A percentile compares a stretch with the other conserved stretches of the same genome.
Evolutionary conservation across 2,329 filamentous ascomycete genomes (phyloP).

Genomic region (Verticillium klebahnii): DNA sequence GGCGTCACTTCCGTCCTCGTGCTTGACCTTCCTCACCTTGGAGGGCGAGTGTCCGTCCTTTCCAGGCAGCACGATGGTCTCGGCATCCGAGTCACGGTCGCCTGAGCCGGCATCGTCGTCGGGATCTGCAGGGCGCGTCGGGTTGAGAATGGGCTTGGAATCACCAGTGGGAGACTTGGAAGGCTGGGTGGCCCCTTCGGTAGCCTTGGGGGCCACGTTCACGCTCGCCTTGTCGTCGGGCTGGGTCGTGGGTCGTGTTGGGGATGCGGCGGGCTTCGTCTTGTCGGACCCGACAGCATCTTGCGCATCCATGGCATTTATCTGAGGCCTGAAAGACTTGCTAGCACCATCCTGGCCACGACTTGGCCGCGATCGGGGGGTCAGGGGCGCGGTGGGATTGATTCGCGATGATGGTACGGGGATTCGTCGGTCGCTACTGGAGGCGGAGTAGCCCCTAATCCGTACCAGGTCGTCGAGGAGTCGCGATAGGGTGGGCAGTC

Average conservation of each 20-base stretch:
- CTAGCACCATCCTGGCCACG: slow-evolving; percentile 56
- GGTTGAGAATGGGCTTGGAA: slow-evolving; percentile 11
- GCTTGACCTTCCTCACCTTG: slow-evolving; percentile 59
- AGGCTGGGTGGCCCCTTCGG: slow-evolving; percentile 9
- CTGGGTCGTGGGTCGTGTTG: slow-evolving; percentile 21
- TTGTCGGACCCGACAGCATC: slow-evolving; percentile 60
- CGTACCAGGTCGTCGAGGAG: not conserved
- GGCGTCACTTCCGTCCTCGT: slow-evolving; percentile 58
- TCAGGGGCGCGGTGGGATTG: slow-evolving; percentile 11
- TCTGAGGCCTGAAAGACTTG: slow-evolving; percentile 43
- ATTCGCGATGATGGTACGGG: not conserved
- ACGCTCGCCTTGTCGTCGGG: slow-evolving; percentile 8
- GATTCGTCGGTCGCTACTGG: slow-evolving; percentile 5
- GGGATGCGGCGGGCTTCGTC: slow-evolving; percentile 54
- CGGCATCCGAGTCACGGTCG: slow-evolving; percentile 65
- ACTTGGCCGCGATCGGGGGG: slow-evolving; percentile 25
- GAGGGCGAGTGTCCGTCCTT: slow-evolving; percentile 62
- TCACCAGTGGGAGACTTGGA: not conserved
- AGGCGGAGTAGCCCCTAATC: slow-evolving; percentile 7
- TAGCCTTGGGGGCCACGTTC: slow-evolving; percentile 9
- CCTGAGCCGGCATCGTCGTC: slow-evolving; percentile 37
- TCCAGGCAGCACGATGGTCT: slow-evolving; percentile 64
- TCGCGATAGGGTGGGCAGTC: not conserved
- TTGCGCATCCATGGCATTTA: slow-evolving; percentile 67
- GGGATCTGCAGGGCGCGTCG: slow-evolving; percentile 24